Evolutionary conservation across 2,329 filamentous ascomycete species (phyloP).

Genomic region (Aspergillus udagawae): DNA sequence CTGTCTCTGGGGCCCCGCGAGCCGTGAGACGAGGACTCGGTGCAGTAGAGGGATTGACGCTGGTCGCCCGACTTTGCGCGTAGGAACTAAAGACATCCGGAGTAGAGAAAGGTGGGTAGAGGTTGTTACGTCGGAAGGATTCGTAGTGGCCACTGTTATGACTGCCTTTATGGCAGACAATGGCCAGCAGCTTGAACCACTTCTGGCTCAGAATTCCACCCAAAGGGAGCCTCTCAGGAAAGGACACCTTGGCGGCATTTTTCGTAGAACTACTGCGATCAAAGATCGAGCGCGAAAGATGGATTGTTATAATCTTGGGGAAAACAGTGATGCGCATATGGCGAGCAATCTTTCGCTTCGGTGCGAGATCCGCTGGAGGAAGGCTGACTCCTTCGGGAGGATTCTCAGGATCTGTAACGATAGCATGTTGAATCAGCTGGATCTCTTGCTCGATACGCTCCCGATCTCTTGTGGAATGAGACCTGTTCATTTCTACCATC

Average conservation of each 20-base stretch:
- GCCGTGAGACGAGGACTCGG: constrained; percentile 39
- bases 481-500: constrained; percentile 55
- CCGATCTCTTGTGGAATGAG: constrained; percentile 52
- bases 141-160: constrained; percentile 98
- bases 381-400: constrained; percentile 68
- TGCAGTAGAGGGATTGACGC: constrained; percentile 46
- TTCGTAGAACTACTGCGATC: constrained; percentile 78
- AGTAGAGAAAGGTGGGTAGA: constrained; percentile 76
- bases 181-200: constrained; percentile 77
- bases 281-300: constrained; percentile 90
- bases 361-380: constrained; percentile 69
- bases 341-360: constrained; percentile 78
- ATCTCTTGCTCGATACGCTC: constrained; percentile 56
- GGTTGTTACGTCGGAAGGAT: constrained; percentile 82
- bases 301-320: constrained; percentile 84
- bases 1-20: constrained; percentile 26
- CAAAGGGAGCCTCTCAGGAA: constrained; percentile 79
- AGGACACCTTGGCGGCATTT: constrained; percentile 89
- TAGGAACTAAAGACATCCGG: constrained; percentile 73
- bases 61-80: constrained; percentile 59
- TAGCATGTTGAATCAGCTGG: constrained; percentile 61
- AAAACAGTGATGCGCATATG: constrained; percentile 84
- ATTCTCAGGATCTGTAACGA: constrained; percentile 77
- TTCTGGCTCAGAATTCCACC: constrained; percentile 74
- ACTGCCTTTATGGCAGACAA: constrained; percentile 91